Evolutionary conservation across 139 green algal species (phyloP), one percentile per base, ranked within the genome.

Genomic region (Micractinium conductrix): DNA sequence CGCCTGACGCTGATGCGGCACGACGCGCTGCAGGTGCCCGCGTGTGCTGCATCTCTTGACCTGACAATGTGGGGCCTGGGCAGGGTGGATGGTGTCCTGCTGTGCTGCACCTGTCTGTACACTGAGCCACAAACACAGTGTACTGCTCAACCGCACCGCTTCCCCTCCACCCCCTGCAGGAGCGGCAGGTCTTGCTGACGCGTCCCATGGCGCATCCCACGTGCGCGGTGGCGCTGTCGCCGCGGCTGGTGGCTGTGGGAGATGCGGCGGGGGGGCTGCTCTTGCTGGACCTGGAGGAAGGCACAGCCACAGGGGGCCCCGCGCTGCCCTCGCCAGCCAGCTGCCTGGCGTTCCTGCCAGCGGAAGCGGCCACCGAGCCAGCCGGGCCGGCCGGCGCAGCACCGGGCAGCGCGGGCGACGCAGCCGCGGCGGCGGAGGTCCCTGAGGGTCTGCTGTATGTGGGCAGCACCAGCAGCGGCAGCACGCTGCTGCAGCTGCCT

Each of bases 371-470:
- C 6, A 33, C n/a, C n/a, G n/a, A n/a, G n/a, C n/a, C n/a, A n/a
- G n/a, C n/a, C n/a, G n/a, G n/a, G n/a, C n/a, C n/a, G n/a, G n/a
- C n/a, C n/a, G n/a, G n/a, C n/a, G n/a, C n/a, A n/a, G n/a, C n/a
- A n/a, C n/a, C n/a, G n/a, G n/a, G n/a, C n/a, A n/a, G n/a, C n/a
- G n/a, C n/a, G n/a, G n/a, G n/a, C n/a, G 75, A 14, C 0, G 24
- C 0, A 42, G 26, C 19, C 24, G 6, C 17, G 10, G 75, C 37
- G 33, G 75, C 37, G 33, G 58, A 19, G 78, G 22, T 17, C 10
- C 28, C 37, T 24, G 80, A 48, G 9, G 80, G 80, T 26, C 28
- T 78, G 33, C 45, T 85, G 48, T 85, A 79, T 79, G 80, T 85
- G 44, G 80, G 80, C 79, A 78, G 78, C 78, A 62, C 44, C 72